Conservation (phyloP, 1,139 yeast species). For the Taphrina betulina region DNA sequence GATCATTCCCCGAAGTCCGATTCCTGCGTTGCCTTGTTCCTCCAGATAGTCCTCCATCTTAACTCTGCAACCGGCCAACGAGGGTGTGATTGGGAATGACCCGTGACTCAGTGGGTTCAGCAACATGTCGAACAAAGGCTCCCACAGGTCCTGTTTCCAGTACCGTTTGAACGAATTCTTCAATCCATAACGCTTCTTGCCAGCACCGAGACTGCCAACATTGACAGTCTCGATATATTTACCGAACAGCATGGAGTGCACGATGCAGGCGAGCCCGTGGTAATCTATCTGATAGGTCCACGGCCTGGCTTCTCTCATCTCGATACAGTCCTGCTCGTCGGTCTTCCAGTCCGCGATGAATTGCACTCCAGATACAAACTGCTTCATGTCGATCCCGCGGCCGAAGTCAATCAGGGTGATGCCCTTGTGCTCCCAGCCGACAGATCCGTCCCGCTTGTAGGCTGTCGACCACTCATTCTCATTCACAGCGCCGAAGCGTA, state of each 20-base stretch:
- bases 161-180: slow-evolving; percentile 61
- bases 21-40: slow-evolving; percentile 38
- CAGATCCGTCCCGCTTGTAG: slow-evolving; percentile 46
- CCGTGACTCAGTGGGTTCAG: slow-evolving; percentile 55
- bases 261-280: slow-evolving; percentile 73
- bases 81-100: slow-evolving; percentile 49
- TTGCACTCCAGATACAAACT: slow-evolving; percentile 53
- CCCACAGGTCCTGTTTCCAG: slow-evolving; percentile 78
- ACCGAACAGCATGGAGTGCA: slow-evolving; percentile 68
- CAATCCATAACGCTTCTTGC: slow-evolving; percentile 46
- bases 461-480: slow-evolving; percentile 39
- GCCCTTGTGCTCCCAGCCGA: slow-evolving; percentile 59
- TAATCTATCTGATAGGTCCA: slow-evolving; percentile 88
- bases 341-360: slow-evolving; percentile 65
- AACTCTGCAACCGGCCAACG: slow-evolving; percentile 47
- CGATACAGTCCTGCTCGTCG: slow-evolving; percentile 74
- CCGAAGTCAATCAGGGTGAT: slow-evolving; percentile 79
- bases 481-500: slow-evolving; percentile 51
- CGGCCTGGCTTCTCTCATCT: slow-evolving; percentile 59
- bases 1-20: slow-evolving; percentile 33
- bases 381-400: slow-evolving; percentile 67
- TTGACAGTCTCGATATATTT: slow-evolving; percentile 53
- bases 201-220: slow-evolving; percentile 29
- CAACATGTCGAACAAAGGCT: slow-evolving; percentile 59
- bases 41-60: slow-evolving; percentile 53